A percentile compares a stretch with the other conserved stretches of the same genome.
Evolutionary conservation across 164 flowering plant species (phyloP).

Genomic region (Berberis vulgaris): DNA sequence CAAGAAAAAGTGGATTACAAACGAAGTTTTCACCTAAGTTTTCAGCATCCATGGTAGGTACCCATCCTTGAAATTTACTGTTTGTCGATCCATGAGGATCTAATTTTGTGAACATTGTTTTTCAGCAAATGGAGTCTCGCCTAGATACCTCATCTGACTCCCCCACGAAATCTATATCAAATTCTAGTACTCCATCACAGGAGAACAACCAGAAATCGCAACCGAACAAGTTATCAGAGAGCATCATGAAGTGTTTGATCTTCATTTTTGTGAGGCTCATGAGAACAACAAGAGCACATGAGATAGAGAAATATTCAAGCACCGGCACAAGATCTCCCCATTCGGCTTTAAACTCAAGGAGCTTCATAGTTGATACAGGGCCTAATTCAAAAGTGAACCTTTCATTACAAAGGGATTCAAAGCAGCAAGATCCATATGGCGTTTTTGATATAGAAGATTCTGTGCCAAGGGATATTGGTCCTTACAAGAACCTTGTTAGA

Average conservation of each 20-base stretch:
- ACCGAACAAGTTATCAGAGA: conserved; percentile 88
- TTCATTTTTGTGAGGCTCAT: conserved; percentile 68
- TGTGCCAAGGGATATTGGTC: conserved; percentile 86
- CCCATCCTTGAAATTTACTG: no score
- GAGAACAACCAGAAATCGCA: conserved; percentile 35
- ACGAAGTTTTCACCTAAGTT: conserved; percentile 38
- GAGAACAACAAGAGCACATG: conserved; percentile 65
- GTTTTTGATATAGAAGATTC: conserved; percentile 69
- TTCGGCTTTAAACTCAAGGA: conserved; percentile 43
- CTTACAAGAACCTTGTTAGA: conserved; percentile 79
- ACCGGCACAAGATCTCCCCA: conserved; percentile 33
- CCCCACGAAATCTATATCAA: conserved; percentile 28
- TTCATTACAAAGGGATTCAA: conserved; percentile 46
- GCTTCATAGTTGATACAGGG: conserved; percentile 48
- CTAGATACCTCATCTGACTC: conserved; percentile 20
- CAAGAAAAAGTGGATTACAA: conserved; percentile 33
- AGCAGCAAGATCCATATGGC: conserved; percentile 86
- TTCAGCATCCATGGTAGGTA: conserved; percentile 45
- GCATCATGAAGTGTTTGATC: conserved; percentile 78
- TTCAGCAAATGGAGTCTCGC: conserved; percentile 33
- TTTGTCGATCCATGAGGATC: not conserved
- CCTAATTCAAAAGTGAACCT: conserved; percentile 27
- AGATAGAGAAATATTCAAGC: conserved; percentile 55
- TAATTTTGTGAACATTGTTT: not conserved
- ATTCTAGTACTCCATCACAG: conserved; percentile 25